phyloP scores from a whole-genome alignment of 345 rosid species.

The Gossypium longicalyx region DNA sequence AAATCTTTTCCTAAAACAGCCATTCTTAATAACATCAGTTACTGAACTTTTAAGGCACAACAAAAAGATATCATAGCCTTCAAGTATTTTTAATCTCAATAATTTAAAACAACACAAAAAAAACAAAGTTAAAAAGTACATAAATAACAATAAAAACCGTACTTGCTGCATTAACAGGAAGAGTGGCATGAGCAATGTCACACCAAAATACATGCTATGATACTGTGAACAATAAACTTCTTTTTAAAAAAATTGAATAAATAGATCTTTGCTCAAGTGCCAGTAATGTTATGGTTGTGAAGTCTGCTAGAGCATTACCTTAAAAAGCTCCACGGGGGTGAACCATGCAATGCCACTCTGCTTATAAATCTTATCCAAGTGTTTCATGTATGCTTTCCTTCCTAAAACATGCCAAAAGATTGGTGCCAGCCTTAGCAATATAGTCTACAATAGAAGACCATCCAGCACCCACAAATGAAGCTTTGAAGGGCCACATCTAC shows the following conservation, averaged over 20 bases:
- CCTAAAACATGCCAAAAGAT: conserved; percentile 37
- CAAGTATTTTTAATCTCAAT: background rate
- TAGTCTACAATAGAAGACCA: background rate
- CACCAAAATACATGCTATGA: background rate
- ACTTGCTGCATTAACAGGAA: background rate
- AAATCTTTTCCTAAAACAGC: background rate
- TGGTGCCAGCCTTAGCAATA: background rate
- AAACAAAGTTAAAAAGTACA: background rate
- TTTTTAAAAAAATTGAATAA: background rate
- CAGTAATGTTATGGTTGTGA: background rate
- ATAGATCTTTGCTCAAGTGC: background rate
- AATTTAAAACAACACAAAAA: background rate
- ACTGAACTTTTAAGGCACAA: background rate
- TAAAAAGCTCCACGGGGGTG: conserved; percentile 97
- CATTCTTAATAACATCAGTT: background rate
- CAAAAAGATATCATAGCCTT: too few relatives aligned
- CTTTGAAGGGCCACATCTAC: background rate
- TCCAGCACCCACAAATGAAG: background rate
- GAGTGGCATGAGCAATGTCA: conserved; percentile 1
- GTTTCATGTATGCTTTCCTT: conserved; percentile 73
- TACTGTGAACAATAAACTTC: background rate
- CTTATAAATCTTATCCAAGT: conserved; percentile 79
- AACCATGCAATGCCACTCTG: conserved; percentile 94
- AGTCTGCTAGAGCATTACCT: conserved; percentile 39
- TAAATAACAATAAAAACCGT: background rate